A percentile compares a stretch with the other conserved stretches of the same genome.
Conservation (phyloP, 2,329 filamentous ascomycete genomes). For the Dothideomycetes sp. region DNA sequence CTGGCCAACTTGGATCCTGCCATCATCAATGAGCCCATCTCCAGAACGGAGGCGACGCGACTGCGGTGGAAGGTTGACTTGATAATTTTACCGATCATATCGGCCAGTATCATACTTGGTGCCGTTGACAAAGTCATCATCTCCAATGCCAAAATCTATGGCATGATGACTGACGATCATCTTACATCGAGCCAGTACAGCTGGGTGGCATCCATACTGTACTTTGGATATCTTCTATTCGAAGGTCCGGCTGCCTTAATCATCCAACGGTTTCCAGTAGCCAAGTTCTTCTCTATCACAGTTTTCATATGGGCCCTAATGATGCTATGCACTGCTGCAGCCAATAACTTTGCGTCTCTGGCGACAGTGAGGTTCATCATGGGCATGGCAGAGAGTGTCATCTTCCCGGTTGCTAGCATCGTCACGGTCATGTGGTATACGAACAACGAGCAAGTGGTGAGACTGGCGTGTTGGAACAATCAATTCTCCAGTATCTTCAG, state of each 20-base stretch:
- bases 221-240: not conserved
- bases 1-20: conserved; percentile 16
- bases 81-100: conserved; percentile 17
- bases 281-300: not conserved
- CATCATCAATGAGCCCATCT: conserved; percentile 15
- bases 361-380: conserved; percentile 4
- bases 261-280: not conserved
- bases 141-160: conserved; percentile 14
- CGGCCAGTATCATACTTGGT: conserved; percentile 15
- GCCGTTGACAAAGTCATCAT: conserved; percentile 23
- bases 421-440: conserved; percentile 13
- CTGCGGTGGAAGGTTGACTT: conserved; percentile 18
- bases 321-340: not conserved
- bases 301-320: not conserved
- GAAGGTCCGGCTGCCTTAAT: not conserved
- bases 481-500: not conserved
- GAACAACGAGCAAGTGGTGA: conserved; percentile 9
- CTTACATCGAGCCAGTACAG: not conserved
- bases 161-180: conserved; percentile 12
- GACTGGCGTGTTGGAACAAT: conserved; percentile 10
- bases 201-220: not conserved
- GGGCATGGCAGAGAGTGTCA: conserved; percentile 3
- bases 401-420: conserved; percentile 6
- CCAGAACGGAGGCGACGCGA: conserved; percentile 11
- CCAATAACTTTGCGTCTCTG: not conserved